A percentile compares a stretch with the other conserved stretches of the same genome.
Evolutionary conservation across 2,329 filamentous ascomycete genomes (phyloP).

Genomic region (Mollisiaceae sp.): DNA sequence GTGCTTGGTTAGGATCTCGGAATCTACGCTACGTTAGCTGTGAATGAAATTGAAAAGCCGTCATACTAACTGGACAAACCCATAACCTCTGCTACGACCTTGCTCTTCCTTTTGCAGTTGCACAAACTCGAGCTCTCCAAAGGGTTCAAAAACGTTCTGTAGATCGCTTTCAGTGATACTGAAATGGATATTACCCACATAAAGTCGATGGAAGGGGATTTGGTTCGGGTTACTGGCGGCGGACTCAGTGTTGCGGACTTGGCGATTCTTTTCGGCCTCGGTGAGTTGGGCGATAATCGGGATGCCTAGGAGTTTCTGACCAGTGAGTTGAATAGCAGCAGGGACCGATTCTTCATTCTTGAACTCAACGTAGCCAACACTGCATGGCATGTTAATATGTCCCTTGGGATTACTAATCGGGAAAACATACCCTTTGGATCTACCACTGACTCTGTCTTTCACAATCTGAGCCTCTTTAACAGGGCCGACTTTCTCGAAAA

Average conservation of each 20-base stretch:
- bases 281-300: constrained; percentile 98
- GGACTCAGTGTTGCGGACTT: constrained; percentile 81
- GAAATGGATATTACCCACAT: constrained; percentile 99
- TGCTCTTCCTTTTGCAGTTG: constrained; percentile 96
- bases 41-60: neutral
- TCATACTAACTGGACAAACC: constrained; percentile 90
- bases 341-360: constrained; percentile 93
- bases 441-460: constrained; percentile 93
- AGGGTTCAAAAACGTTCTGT: constrained; percentile 95
- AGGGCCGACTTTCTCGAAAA: constrained; percentile 93
- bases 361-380: constrained; percentile 99
- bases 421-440: constrained; percentile 88
- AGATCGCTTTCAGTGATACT: constrained; percentile 97
- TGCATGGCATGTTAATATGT: constrained; percentile 52
- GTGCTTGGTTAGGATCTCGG: constrained; percentile 86
- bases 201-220: constrained; percentile 95
- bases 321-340: constrained; percentile 95
- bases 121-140: constrained; percentile 96
- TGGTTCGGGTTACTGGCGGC: constrained; percentile 74
- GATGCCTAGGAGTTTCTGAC: constrained; percentile 97
- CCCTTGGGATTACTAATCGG: constrained; percentile 7
- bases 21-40: constrained; percentile 66
- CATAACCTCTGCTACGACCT: constrained; percentile 90
- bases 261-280: constrained; percentile 98
- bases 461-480: constrained; percentile 99